Base-by-base conservation (phyloP, 495 filamentous ascomycete species). In the Penicillium ucsense region DNA sequence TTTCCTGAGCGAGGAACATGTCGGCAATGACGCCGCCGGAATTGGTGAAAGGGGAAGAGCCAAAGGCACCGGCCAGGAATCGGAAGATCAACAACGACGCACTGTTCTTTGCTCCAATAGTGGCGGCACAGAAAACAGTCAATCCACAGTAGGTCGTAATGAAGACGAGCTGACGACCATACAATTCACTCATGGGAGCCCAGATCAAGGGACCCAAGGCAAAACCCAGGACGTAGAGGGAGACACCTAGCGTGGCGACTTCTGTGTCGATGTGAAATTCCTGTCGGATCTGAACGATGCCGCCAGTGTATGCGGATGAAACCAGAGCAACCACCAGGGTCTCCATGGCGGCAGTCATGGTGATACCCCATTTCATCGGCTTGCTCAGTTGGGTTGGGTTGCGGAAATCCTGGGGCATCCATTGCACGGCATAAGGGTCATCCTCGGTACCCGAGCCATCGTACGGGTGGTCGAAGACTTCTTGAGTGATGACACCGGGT, bases 1-100 rank as follows among this genome's bases (percentile, higher is more conserved):
- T 69, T 50, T 85, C 63, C 28, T 54, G 57, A 6, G 76, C 74
- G 12, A 63, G 53, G 51, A 85, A 86, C 71, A 85, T 81, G 50
- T 87, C 81, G 11, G 82, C 78, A 47, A 86, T 81, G 30, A 85
- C 76, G 41, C 82, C 82, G 9, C 82, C 81, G 8, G 78, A 68
- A 62, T 85, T 86, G 30, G 81, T 84, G 46, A 86, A 53, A 8
- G 81, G 75, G 0, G 81, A 82, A 4, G 79, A 78, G 27, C 85
- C 85, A 57, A 86, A 85, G 9, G 81, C 72, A 27, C 85, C 82
- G n/a, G 80, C 80, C 38, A 88, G 76, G 66, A 88, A 86, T 27
- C 85, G 81, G 31, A 88, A 71, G 46, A 87, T 68, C 38, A 87
- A 56, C 1, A 89, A 62, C 0, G 77, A 74, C 38, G 74, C 47